Evolutionary conservation across 768 basidiomycete species (phyloP), one percentile per base, ranked within the genome.

Genomic region (Collybiopsis luxurians): DNA sequence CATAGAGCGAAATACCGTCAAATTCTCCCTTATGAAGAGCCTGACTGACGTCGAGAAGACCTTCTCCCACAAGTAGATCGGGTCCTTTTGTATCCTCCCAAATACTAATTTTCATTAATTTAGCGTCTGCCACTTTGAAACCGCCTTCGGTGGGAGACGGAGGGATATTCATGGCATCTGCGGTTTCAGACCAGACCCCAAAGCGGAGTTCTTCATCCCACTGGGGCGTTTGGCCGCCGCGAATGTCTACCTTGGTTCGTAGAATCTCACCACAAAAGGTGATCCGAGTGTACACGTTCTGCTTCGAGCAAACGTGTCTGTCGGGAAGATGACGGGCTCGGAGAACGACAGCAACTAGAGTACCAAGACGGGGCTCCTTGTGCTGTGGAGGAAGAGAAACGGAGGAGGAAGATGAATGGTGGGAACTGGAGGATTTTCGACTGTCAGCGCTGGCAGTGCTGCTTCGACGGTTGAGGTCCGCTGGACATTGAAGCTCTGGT

Each of bases 281-380:
- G 28, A 28, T 26, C n/a, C 24, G 17, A 26, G 47, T 27, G 28
- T 49, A 49, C 9, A 31, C 24, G 47, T 31, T 49, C 27, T 49
- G 47, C 26, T 49, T 49, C 17, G 47, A 49, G 24, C 47, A 49
- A n/a, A 49, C 47, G 24, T 49, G 47, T 31, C 28, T 49, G 26
- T 49, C 47, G 19, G 47, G 47, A 17, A 49, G 47, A 49, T 49
- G 47, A 9, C 27, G 17, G 17, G 47, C 47, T 11, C 28, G 23
- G 15, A 49, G 47, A 9, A 49, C 47, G 26, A 49, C 47, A 12
- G 47, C 47, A 4, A 49, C 47, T 9, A 49, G 47, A 5, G 47
- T 49, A 4, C 47, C 47, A 27, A 49, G 23, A 9, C n/a, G 42
- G 17, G 6, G 42, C 23, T 17, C 42, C 9, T 44, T 24, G 42